Percentiles rank a stretch among this genome's conserved stretches.
Evolutionary conservation across 1,139 yeast species (phyloP).

Genomic region (Kodamaea ohmeri): DNA sequence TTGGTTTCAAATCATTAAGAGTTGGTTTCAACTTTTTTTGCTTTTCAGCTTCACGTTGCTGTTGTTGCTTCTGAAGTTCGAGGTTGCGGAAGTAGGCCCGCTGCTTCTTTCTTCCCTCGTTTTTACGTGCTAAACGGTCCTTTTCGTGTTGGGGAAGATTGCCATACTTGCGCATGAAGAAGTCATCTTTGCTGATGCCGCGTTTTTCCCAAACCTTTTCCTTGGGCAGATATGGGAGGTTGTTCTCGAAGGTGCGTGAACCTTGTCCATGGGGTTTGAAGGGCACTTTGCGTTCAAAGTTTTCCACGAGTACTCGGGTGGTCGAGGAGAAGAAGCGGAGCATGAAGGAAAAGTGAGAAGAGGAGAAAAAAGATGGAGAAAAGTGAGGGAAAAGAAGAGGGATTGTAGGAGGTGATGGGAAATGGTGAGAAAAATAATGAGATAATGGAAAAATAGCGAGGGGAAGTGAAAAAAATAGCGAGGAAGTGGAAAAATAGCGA

Average conservation of each 20-base stretch:
- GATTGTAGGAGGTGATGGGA: no score
- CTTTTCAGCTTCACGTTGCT: conserved; percentile 12
- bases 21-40: no score
- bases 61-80: conserved; percentile 13
- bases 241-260: conserved; percentile 18
- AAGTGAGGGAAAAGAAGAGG: no score
- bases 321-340: conserved; percentile 7
- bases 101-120: conserved; percentile 31
- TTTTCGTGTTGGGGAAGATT: conserved; percentile 30
- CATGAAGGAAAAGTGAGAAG: not conserved
- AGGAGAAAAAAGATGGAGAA: not conserved
- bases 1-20: no score
- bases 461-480: no score
- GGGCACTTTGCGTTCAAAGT: conserved; percentile 11
- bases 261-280: conserved; percentile 20
- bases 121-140: conserved; percentile 32
- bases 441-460: no score
- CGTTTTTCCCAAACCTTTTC: conserved; percentile 40
- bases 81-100: conserved; percentile 11
- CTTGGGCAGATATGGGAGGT: conserved; percentile 17
- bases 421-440: no score
- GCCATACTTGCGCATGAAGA: conserved; percentile 40
- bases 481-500: no score
- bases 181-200: conserved; percentile 40
- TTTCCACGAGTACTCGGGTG: conserved; percentile 7